Percentiles rank a stretch among this genome's conserved stretches.
These are phyloP conservation scores for Elaeagnus macrophylla DNA, from an alignment of 306 rosid genomes.

Conservation along the genomic window DNA sequence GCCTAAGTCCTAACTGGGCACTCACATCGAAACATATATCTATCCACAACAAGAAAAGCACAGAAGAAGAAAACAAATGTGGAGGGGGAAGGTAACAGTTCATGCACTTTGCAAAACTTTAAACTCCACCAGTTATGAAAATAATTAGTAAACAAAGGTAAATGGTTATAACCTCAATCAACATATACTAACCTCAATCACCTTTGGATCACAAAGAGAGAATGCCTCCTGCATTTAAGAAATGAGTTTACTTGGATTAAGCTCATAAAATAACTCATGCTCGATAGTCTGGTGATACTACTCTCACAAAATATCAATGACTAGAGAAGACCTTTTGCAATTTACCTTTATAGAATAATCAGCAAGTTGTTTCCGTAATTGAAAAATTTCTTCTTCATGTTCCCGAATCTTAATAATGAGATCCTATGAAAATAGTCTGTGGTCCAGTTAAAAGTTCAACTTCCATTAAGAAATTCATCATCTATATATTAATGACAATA, in stretches of 20 bases:
- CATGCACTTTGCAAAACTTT: too few relatives aligned
- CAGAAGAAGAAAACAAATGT: too few relatives aligned
- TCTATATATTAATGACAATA: constrained; percentile 18
- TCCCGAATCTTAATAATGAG: constrained; percentile 57
- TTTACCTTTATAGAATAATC: constrained; percentile 84
- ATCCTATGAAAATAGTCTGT: constrained; percentile 33
- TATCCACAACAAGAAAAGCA: too few relatives aligned
- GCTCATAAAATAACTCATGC: neutral
- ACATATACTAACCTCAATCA: constrained; percentile 81
- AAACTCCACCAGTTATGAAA: too few relatives aligned
- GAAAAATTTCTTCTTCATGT: constrained; percentile 78
- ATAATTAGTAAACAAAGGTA: too few relatives aligned
- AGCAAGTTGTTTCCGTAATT: constrained; percentile 64
- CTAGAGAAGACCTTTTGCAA: constrained; percentile 4
- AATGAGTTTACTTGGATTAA: constrained; percentile 11
- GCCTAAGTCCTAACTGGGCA: too few relatives aligned
- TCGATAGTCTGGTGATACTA: neutral
- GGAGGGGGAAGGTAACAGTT: too few relatives aligned
- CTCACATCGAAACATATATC: too few relatives aligned
- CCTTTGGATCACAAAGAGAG: constrained; percentile 73
- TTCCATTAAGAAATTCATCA: constrained; percentile 8
- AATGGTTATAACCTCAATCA: too few relatives aligned
- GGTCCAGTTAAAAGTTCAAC: constrained; percentile 16
- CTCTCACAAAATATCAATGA: constrained; percentile 1
- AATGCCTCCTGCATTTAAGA: constrained; percentile 61